Evolutionary conservation across 2,329 filamentous ascomycete genomes (phyloP).

Genomic region (Pseudopyricularia javanii): DNA sequence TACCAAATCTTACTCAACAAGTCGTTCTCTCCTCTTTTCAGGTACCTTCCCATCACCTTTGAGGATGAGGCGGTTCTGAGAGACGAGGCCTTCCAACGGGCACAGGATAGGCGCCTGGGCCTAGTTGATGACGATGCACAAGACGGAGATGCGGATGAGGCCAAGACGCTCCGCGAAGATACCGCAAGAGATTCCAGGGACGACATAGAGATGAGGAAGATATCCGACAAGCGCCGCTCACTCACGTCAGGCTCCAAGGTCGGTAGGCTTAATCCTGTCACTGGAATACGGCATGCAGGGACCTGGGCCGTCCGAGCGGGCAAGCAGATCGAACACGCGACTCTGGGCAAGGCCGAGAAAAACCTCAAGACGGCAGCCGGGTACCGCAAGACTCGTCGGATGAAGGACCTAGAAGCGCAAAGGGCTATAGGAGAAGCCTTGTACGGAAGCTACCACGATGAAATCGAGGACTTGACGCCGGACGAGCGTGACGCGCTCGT

Average conservation of each 20-base stretch:
- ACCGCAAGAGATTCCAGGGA: slow-evolving; percentile 11
- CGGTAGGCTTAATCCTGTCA: slow-evolving; percentile 25
- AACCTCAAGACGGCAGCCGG: slow-evolving; percentile 28
- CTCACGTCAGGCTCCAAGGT: slow-evolving; percentile 9
- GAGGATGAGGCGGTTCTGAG: slow-evolving; percentile 91
- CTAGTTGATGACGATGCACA: slow-evolving; percentile 37
- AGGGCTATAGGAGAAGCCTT: slow-evolving; percentile 65
- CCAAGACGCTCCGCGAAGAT: slow-evolving; percentile 12
- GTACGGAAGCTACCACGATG: slow-evolving; percentile 79
- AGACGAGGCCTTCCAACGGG: slow-evolving; percentile 76
- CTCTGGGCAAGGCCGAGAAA: slow-evolving; percentile 26
- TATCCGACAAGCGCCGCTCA: slow-evolving; percentile 7
- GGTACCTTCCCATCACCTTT: slow-evolving; percentile 85
- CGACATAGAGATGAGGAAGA: slow-evolving; percentile 23
- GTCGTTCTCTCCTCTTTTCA: slow-evolving; percentile 74
- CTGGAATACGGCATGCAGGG: slow-evolving; percentile 33
- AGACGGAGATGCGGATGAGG: slow-evolving; percentile 23
- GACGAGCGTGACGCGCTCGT: slow-evolving; percentile 80
- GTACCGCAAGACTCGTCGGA: slow-evolving; percentile 35
- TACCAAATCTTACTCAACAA: slow-evolving; percentile 74
- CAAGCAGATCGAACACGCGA: slow-evolving; percentile 32
- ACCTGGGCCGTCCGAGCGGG: slow-evolving; percentile 35
- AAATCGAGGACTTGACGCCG: slow-evolving; percentile 86
- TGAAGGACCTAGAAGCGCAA: slow-evolving; percentile 60
- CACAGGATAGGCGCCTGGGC: slow-evolving; percentile 60